Percentiles rank a stretch among this genome's conserved stretches.
Conservation (phyloP, 164 flowering plant genomes). For the Vitis rotundifolia region DNA sequence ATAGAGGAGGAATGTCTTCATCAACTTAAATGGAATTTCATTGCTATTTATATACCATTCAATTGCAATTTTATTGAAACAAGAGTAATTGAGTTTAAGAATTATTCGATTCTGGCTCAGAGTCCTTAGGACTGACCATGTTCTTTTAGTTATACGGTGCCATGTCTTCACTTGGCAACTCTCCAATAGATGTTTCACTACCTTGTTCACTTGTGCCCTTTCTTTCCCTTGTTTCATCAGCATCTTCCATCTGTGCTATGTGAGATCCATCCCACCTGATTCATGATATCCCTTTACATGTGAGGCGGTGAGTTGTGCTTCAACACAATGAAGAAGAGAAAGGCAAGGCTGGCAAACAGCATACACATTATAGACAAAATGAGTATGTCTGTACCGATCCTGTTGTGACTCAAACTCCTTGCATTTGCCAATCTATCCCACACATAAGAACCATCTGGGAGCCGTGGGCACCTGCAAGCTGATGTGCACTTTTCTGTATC, state of each 20-base stretch:
- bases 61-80: too few species aligned
- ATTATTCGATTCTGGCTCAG: too few species aligned
- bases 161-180: too few species aligned
- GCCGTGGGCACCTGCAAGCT: slow-evolving; percentile 27
- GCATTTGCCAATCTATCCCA: slow-evolving; percentile 32
- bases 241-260: background rate
- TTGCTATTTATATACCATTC: too few species aligned
- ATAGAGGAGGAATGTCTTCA: too few species aligned
- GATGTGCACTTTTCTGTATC: slow-evolving; percentile 22
- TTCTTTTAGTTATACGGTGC: too few species aligned
- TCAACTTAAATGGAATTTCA: too few species aligned
- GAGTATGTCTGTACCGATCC: slow-evolving; percentile 24
- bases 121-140: too few species aligned
- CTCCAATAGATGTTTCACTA: too few species aligned
- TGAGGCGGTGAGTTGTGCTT: slow-evolving; percentile 26
- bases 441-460: slow-evolving; percentile 33
- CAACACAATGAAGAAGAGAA: slow-evolving; percentile 28
- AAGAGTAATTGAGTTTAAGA: too few species aligned
- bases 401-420: slow-evolving; percentile 18
- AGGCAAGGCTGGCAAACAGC: slow-evolving; percentile 31
- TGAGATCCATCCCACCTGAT: background rate
- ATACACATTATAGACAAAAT: slow-evolving; percentile 26
- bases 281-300: background rate
- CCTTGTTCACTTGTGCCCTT: too few species aligned
- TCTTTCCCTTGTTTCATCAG: background rate